Conservation (phyloP, 169 alveolate species). For the Pseudocohnilembus persalinus region DNA sequence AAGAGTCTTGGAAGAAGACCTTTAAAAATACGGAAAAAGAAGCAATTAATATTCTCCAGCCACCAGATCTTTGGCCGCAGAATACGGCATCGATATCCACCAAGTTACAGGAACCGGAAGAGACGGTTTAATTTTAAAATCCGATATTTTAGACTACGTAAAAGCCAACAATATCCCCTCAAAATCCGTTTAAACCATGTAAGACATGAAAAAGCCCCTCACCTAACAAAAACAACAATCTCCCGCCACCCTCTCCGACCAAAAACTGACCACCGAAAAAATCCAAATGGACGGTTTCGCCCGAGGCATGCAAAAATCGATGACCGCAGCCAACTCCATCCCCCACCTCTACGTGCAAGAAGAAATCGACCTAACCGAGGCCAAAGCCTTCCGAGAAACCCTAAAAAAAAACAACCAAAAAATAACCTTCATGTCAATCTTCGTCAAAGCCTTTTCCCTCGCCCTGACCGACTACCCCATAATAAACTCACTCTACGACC, state of each 20-base stretch:
- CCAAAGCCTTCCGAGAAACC: slow-evolving; percentile 52
- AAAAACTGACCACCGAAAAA: background rate
- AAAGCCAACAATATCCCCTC: slow-evolving; percentile 18
- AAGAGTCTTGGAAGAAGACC: slow-evolving; percentile 40
- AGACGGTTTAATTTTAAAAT: slow-evolving; percentile 65
- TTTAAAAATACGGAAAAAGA: background rate
- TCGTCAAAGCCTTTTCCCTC: slow-evolving; percentile 90
- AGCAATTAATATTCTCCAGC: background rate
- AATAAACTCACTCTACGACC: slow-evolving; percentile 85
- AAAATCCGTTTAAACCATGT: too few relatives aligned
- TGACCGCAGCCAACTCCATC: slow-evolving; percentile 83
- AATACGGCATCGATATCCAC: background rate
- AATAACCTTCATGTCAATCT: slow-evolving; percentile 87
- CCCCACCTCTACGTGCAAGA: slow-evolving; percentile 75
- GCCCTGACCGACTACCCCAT: slow-evolving; percentile 86
- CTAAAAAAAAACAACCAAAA: slow-evolving; percentile 49
- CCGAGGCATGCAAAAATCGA: slow-evolving; percentile 72
- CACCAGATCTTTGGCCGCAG: background rate
- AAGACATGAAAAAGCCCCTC: background rate
- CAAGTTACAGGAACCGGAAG: slow-evolving; percentile 60
- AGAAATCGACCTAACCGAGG: slow-evolving; percentile 61
- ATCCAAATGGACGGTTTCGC: slow-evolving; percentile 39
- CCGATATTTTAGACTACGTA: slow-evolving; percentile 46
- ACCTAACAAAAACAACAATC: background rate
- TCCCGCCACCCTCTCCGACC: background rate